A percentile compares a stretch with the other conserved stretches of the same genome.
Evolutionary conservation across 306 rosid species (phyloP).

Genomic region (Fragaria ananassa): DNA sequence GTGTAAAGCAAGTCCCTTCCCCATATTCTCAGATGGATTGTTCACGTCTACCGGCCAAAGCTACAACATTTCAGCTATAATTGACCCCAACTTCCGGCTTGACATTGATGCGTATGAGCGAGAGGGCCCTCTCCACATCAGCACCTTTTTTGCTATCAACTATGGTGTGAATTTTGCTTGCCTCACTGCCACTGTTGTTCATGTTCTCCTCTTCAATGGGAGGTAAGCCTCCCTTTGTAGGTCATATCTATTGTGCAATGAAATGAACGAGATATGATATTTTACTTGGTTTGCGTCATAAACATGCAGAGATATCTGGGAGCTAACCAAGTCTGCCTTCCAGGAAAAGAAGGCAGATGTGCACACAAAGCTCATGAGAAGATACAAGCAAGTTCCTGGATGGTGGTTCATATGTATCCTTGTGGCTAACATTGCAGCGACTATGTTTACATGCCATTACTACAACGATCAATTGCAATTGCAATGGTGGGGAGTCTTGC

Average conservation of each 20-base stretch:
- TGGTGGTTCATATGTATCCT: constrained; percentile 80
- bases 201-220: constrained; percentile 71
- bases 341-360: constrained; percentile 59
- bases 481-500: constrained; percentile 83
- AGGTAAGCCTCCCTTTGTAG: constrained; percentile 33
- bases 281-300: neutral
- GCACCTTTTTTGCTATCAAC: constrained; percentile 55
- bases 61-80: constrained; percentile 68
- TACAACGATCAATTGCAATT: constrained; percentile 60
- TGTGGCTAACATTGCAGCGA: constrained; percentile 45
- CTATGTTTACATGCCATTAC: constrained; percentile 55
- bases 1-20: constrained; percentile 63
- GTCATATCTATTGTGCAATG: too few relatives aligned
- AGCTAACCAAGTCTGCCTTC: constrained; percentile 69
- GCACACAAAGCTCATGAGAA: constrained; percentile 80
- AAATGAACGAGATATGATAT: neutral
- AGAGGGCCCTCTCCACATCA: constrained; percentile 62
- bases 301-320: constrained; percentile 57
- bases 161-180: constrained; percentile 73
- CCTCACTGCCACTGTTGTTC: constrained; percentile 72
- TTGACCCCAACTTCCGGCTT: constrained; percentile 59
- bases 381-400: constrained; percentile 64
- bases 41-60: constrained; percentile 58
- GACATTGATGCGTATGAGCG: constrained; percentile 53
- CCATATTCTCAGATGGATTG: constrained; percentile 69